Percentiles rank a stretch among this genome's conserved stretches.
These are phyloP conservation scores for Quercus variabilis DNA, from an alignment of 306 rosid genomes.

Conservation along the genomic window DNA sequence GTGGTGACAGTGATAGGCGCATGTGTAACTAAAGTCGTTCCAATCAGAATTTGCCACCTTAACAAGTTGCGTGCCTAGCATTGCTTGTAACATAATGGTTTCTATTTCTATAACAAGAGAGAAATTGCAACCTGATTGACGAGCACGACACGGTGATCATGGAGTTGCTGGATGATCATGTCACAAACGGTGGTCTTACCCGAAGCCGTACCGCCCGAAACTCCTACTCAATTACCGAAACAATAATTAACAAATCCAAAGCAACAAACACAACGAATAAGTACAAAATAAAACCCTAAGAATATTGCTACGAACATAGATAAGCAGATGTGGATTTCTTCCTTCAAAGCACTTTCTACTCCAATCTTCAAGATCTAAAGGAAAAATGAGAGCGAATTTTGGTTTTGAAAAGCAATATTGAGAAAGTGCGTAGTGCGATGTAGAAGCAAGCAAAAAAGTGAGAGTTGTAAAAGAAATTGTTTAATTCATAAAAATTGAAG, in stretches of 20 bases:
- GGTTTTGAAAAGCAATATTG: no score
- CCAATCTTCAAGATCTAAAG: neutral
- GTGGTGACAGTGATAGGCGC: no score
- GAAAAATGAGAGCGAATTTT: no score
- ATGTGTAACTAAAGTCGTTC: neutral
- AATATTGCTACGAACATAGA: neutral
- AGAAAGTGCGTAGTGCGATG: no score
- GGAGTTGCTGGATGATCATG: conserved; percentile 98
- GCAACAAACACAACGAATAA: neutral
- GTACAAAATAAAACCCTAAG: neutral
- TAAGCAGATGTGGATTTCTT: neutral
- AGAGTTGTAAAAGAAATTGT: neutral
- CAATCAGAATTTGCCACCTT: neutral
- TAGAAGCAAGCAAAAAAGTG: neutral
- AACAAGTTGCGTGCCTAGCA: neutral
- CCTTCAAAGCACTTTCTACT: no score
- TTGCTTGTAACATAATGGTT: neutral
- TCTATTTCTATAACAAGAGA: neutral
- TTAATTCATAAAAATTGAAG: neutral
- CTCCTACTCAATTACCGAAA: conserved; percentile 45
- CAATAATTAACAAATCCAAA: neutral
- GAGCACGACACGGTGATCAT: conserved; percentile 92
- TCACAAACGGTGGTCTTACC: conserved; percentile 99
- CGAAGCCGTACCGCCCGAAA: conserved; percentile 98
- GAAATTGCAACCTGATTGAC: conserved; percentile 68